Evolutionary conservation across 441 rosid genomes (phyloP), one percentile per base, ranked within the genome.

Genomic region (Croton laevigatus): DNA sequence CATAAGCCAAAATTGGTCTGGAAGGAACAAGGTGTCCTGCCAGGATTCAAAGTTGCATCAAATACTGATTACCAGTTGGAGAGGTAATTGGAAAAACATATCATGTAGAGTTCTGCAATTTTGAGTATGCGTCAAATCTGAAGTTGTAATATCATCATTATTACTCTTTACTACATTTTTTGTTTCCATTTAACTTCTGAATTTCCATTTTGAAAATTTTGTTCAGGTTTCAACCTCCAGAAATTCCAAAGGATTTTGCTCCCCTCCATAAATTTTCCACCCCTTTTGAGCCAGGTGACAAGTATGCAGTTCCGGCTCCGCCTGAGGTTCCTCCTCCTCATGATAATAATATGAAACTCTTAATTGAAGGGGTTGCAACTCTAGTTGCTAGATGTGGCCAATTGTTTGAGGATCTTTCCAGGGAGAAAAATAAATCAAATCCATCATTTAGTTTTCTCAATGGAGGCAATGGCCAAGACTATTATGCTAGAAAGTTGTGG

Each of bases 371-470:
- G 66, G 93, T 92, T 80, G 98, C 96, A 63, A 84, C 91, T 70
- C 87, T 95, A 73, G 98, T 90, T 69, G 92, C 93, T 72, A 91
- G 93, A 70, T 92, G 98, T 54, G 97, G 99, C 73, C 92, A 90
- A 81, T 73, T 90, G 37, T 94, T 85, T 72, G 99, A 94, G 85
- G 99, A 94, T 79, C 97, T 94, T 80, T 92, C 98, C 38, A 85
- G 91, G 76, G 97, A 90, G 83, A 94, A 90, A 84, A 90, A 92
- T 78, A 86, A 83, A 69, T 85, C 96, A 71, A 90, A 94, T 81
- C 91, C 96, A 74, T 74, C 86, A 64, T 94, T 90, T 82, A 86
- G 84, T 85, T 94, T 94, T 85, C 98, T 94, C 53, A 77, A 68
- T 73, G 98, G 94, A 76, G 98, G 99, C 67, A 83, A 78, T 19